Percentiles rank a stretch among this genome's conserved stretches.
These are phyloP conservation scores for Haematococcus lacustris DNA, from an alignment of 139 green algal genomes.

Conservation along the genomic window DNA sequence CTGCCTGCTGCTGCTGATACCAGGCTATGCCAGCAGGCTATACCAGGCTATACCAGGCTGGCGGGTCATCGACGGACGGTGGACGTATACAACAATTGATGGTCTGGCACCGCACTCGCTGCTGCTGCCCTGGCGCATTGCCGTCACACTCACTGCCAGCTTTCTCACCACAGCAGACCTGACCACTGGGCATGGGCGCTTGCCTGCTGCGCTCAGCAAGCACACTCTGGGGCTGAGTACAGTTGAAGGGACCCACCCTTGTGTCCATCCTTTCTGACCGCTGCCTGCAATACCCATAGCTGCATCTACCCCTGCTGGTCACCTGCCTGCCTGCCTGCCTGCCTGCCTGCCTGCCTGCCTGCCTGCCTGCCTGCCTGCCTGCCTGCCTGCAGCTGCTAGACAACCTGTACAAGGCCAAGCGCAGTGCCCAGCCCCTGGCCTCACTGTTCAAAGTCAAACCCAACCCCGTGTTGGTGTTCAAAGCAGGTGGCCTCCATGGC, in stretches of 20 bases:
- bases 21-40: too few relatives aligned
- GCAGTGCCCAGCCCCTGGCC: slow-evolving; percentile 12
- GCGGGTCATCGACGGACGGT: too few relatives aligned
- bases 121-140: not conserved
- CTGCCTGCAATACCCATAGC: not conserved
- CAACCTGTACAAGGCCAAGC: slow-evolving; percentile 24
- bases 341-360: not conserved
- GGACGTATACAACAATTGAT: not conserved
- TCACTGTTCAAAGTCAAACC: slow-evolving; percentile 13
- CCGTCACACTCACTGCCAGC: too few relatives aligned
- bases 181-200: too few relatives aligned
- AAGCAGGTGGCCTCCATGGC: slow-evolving; percentile 11
- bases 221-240: too few relatives aligned
- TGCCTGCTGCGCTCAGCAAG: too few relatives aligned
- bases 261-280: not conserved
- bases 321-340: too few relatives aligned
- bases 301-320: not conserved
- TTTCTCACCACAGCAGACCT: too few relatives aligned
- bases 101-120: not conserved
- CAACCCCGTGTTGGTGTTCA: slow-evolving; percentile 29
- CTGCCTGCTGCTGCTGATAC: too few relatives aligned
- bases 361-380: not conserved
- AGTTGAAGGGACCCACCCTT: not conserved
- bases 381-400: slow-evolving; percentile 8
- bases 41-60: not conserved